Evolutionary conservation across 352 stramenopile genomes (phyloP), one percentile per base, ranked within the genome.

Genomic region (Globisporangium takayamanum): DNA sequence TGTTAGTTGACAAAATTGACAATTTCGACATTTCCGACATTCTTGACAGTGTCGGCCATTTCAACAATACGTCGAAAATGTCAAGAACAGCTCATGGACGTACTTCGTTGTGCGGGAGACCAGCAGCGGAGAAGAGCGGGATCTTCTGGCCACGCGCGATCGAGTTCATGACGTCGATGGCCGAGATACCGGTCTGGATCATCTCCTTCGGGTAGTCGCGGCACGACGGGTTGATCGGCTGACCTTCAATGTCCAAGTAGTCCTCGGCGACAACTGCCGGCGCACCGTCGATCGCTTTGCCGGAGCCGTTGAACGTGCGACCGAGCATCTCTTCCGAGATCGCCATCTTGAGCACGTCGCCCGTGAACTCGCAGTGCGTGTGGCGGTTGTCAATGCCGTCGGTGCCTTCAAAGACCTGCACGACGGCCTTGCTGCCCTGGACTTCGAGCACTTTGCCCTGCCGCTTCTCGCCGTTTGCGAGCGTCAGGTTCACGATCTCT

Each of bases 111-210:
- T 99, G 97, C 37, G 97, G 97, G 67, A 99, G 73, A 86, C 97
- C 97, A 37, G 97, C 96, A 33, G 97, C 97, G 55, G 94, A 99
- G 80, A 99, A 99, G 57, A 99, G 94, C 63, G 97, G 97, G 73
- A 99, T 99, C 77, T 99, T 99, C 75, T 99, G 97, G 66, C 97
- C 97, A 87, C 97, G 93, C 26, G 97, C 97, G 63, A 99, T 98
- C 53, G 94, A 98, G 88, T 99, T 99, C 97, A 99, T 99, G 33
- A 99, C 96, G 80, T 99, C 97, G 78, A 99, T 99, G 56, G 97
- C 97, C 30, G 96, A 99, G 63, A 99, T 99, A 74, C 97, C 97
- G 39, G 97, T 99, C 77, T 99, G 97, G 70, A 99, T 99, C 97
- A 99, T 99, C 67, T 97, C 96, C 84, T 99, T 99, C 62, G 97